Evolutionary conservation across 2,329 filamentous ascomycete genomes (phyloP).

Genomic region (Verticillium nonalfalfae): DNA sequence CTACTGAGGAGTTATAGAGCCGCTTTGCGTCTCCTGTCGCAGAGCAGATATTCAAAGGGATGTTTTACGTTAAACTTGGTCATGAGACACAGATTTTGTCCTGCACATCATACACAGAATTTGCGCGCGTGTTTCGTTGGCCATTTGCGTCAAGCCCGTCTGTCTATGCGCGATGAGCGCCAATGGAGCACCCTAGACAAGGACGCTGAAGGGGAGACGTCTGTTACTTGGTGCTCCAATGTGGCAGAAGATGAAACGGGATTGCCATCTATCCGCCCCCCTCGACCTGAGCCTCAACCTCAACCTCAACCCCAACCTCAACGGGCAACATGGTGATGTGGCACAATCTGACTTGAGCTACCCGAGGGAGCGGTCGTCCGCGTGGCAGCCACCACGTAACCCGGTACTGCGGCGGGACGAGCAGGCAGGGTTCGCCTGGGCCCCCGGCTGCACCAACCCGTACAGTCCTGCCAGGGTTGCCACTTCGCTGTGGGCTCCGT

Average conservation of each 20-base stretch:
- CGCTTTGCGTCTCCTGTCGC: neutral
- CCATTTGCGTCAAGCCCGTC: too few species aligned
- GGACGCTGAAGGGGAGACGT: too few species aligned
- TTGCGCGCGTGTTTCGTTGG: too few species aligned
- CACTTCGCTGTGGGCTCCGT: neutral
- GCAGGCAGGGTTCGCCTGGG: neutral
- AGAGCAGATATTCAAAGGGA: neutral
- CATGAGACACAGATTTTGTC: too few species aligned
- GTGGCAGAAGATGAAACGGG: neutral
- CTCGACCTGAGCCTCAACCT: too few species aligned
- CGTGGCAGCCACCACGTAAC: constrained; percentile 2
- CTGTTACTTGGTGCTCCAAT: too few species aligned
- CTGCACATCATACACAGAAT: too few species aligned
- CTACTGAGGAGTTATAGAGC: neutral
- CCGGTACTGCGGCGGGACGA: neutral
- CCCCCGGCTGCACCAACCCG: neutral
- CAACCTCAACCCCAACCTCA: neutral
- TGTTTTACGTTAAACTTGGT: too few species aligned
- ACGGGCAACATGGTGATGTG: neutral
- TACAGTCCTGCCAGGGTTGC: neutral
- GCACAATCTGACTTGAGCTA: neutral
- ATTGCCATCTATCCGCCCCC: neutral
- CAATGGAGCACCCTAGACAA: too few species aligned
- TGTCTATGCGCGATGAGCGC: too few species aligned
- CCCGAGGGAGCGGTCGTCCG: constrained; percentile 1